Base-by-base conservation (phyloP, 352 stramenopile genomes). In the Pythium coloratum region DNA sequence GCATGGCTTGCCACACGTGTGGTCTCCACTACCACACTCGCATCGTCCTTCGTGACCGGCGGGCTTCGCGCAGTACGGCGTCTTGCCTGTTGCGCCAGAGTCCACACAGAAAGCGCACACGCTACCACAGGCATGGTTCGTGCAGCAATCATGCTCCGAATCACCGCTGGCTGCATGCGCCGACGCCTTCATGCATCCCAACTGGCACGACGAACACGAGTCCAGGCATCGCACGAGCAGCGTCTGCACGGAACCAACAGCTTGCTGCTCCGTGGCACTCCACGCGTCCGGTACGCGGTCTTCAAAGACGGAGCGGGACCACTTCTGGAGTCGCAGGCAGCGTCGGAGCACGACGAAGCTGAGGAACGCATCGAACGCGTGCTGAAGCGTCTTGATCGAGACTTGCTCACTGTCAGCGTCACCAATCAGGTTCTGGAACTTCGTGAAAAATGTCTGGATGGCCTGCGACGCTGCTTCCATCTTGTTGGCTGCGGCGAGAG, bases 11-110 rank as follows among this genome's bases (percentile, higher is more conserved):
- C 76, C 70, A 33, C 86, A 94, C 3, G 86, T 92, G 67, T 94
- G 86, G 62, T 90, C 80, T 16, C 82, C 81, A 24, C 74, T 50
- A 1, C 44, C 53, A 47, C 86, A 92, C 18, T 92, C 86, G 55
- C 86, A 94, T 34, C 67, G 73, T 2, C 84, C 86, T 59, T 84
- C 76, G 51, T 94, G 86, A 0, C 86, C 82, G 51, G 82, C 74
- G 64, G 78, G 75, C 61, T 86, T 87, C 1, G 59, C 44, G 32
- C 86, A 94, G 1, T 49, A 24, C 20, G 80, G 78, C 8, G 72
- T 79, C 26, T 82, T 81, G 0, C 65, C 72, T 0, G 32, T 63
- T 0, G 66, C 49, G 13, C 67, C 72, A n/a, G 54, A 68, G 24
- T 58, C 65, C 3, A 76, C 60, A 28, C 86, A 94, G 59, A 87